Base-by-base conservation (phyloP, 331 rosid genomes). In the Rosa hybrid region DNA sequence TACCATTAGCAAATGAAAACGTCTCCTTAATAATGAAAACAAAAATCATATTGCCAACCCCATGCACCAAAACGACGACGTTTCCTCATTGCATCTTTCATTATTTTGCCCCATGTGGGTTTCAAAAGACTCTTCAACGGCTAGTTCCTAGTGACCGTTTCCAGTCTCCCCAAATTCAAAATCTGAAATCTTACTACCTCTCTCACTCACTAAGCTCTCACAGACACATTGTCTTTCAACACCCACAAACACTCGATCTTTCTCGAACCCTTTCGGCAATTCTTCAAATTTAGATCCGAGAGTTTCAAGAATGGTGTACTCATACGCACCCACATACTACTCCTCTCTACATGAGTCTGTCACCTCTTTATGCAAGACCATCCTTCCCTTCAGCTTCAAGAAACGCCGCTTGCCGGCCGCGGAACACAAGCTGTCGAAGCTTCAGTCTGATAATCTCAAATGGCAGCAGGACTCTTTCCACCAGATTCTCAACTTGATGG, bases 391-490 rank as follows among this genome's bases (percentile, higher is more conserved):
- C 86, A 88, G 87, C 88, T 86, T 90, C 87, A 93, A 91, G 84
- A 96, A 90, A 56, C 84, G 93, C 23, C 79, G 89, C 46, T 79
- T 93, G 73, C 90, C 86, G 0, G 59, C 94, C 0, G 81, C 93
- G 0, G 99, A 93, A 1, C 90, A 82, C 18, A 88, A 64, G 83
- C 78, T 89, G 9, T 83, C 90, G 1, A 87, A 84, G 92, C 85
- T 96, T 13, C 99, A 93, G 71, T 89, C 94, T 0, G 98, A 91
- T 27, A 96, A 93, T 80, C 96, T 96, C 39, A 96, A 93, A 73
- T 91, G 99, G 98, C 99, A 96, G 90, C 99, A 96, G 42, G 94
- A 90, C 23, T 89, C 97, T 75, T 96, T 89, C 89, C 99, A 90
- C 83, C 99, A 91, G 78, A 83, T 96, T 10, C 46, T 96, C 78